A percentile compares a stretch with the other conserved stretches of the same genome.
phyloP scores from a whole-genome alignment of 2,329 filamentous ascomycete genomes.

The Sordariomycetes sp. region DNA sequence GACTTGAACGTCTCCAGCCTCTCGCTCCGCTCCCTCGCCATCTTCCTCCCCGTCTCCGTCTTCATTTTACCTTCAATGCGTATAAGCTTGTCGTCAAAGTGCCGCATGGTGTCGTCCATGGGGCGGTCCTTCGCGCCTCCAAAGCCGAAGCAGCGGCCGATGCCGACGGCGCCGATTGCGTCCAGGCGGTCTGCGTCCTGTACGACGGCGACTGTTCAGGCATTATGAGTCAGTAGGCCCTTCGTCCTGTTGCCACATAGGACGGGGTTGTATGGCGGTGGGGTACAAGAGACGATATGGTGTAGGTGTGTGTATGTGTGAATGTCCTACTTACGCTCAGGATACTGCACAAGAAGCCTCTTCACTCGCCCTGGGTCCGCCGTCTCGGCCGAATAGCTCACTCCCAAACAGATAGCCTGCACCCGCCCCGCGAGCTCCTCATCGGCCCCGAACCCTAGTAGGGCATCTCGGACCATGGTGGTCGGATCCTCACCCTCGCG shows the following conservation, averaged over 20 bases:
- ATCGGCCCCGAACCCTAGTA: slow-evolving; percentile 45
- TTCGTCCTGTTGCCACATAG: not conserved
- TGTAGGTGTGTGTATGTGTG: not conserved
- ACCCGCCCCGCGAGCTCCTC: slow-evolving; percentile 51
- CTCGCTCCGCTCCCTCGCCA: slow-evolving; percentile 43
- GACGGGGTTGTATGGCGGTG: not conserved
- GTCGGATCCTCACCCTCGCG: slow-evolving; percentile 43
- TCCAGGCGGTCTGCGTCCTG: slow-evolving; percentile 93
- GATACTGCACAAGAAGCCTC: slow-evolving; percentile 52
- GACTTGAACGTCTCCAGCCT: slow-evolving; percentile 39
- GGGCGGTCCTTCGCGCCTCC: slow-evolving; percentile 52
- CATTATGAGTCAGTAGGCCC: not conserved
- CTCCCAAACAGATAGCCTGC: slow-evolving; percentile 62
- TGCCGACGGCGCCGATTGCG: slow-evolving; percentile 76
- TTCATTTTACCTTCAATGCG: slow-evolving; percentile 55
- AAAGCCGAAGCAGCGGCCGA: slow-evolving; percentile 56
- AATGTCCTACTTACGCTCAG: slow-evolving; percentile 36
- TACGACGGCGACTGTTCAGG: slow-evolving; percentile 51
- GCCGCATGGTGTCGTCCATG: slow-evolving; percentile 56
- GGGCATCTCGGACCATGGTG: slow-evolving; percentile 42
- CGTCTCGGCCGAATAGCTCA: slow-evolving; percentile 68
- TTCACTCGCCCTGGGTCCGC: slow-evolving; percentile 50
- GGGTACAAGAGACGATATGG: not conserved
- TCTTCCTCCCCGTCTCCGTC: slow-evolving; percentile 40
- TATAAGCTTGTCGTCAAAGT: slow-evolving; percentile 69